Evolutionary conservation across 2,329 filamentous ascomycete species (phyloP).

Genomic region (Cordyceps cateniannulata): DNA sequence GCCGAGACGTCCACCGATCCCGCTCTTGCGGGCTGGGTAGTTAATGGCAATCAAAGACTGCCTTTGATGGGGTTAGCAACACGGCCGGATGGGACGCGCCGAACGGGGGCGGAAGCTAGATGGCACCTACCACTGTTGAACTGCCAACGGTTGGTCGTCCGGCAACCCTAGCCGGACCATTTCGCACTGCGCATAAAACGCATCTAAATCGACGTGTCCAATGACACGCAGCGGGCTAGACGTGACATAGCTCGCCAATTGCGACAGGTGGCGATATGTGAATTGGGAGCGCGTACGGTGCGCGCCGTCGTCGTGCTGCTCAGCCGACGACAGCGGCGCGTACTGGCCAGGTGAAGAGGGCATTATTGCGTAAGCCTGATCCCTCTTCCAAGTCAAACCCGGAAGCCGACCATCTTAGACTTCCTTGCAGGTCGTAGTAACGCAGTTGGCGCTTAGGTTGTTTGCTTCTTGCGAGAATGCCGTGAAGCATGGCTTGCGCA

Average conservation of each 20-base stretch:
- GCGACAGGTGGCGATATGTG: conserved; percentile 75
- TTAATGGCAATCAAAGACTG: conserved; percentile 77
- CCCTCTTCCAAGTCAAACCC: not conserved
- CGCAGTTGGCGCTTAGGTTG: not conserved
- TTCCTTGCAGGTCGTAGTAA: not conserved
- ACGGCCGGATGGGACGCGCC: not conserved
- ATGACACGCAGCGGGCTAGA: conserved; percentile 78
- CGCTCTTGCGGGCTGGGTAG: conserved; percentile 78
- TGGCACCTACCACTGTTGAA: conserved; percentile 77
- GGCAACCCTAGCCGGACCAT: conserved; percentile 74
- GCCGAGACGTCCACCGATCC: conserved; percentile 67
- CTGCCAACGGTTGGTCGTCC: conserved; percentile 75
- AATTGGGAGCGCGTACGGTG: conserved; percentile 56
- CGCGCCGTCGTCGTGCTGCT: conserved; percentile 18
- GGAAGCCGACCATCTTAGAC: not conserved
- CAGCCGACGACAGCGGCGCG: conserved; percentile 19
- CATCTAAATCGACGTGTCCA: conserved; percentile 91
- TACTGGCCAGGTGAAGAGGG: not conserved
- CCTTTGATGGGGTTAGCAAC: not conserved
- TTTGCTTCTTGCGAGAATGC: not conserved
- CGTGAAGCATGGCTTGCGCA: not conserved
- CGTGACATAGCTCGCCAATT: conserved; percentile 64
- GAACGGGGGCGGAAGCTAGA: not conserved
- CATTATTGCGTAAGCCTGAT: not conserved
- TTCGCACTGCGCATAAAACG: conserved; percentile 96